Conservation (phyloP, 2,329 filamentous ascomycete genomes). For the Spiromastix sp. region DNA sequence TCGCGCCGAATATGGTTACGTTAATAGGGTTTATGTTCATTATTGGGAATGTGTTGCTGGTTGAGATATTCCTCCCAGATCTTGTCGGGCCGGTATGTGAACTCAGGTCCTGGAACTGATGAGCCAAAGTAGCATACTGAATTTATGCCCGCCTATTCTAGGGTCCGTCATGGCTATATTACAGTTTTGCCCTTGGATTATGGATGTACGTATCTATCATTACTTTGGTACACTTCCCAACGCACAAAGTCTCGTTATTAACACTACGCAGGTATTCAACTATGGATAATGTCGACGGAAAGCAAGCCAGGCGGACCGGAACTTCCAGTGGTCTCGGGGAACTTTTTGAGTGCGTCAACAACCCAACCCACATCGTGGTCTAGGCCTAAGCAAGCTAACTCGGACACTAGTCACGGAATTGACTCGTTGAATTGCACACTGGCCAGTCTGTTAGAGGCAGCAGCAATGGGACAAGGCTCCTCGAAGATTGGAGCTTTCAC, state of each 20-base stretch:
- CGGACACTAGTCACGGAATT: conserved; percentile 63
- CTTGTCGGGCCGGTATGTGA: conserved; percentile 70
- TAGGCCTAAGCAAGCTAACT: conserved; percentile 17
- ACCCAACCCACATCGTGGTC: too few relatives aligned
- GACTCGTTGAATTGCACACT: conserved; percentile 96
- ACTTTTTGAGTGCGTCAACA: conserved; percentile 75
- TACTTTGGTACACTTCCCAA: not conserved
- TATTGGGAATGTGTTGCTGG: conserved; percentile 63
- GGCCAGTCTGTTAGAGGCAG: conserved; percentile 79
- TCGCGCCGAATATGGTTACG: conserved; percentile 96
- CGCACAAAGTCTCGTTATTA: not conserved
- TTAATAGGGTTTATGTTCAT: conserved; percentile 93
- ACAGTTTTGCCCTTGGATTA: conserved; percentile 86
- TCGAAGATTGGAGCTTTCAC: conserved; percentile 83
- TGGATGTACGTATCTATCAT: conserved; percentile 73
- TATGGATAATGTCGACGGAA: conserved; percentile 98
- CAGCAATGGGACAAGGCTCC: conserved; percentile 82
- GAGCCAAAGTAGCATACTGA: too few relatives aligned
- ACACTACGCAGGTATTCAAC: conserved; percentile 60
- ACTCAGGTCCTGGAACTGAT: not conserved
- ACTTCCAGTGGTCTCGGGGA: conserved; percentile 92
- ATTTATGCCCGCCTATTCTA: conserved; percentile 34
- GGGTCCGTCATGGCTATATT: conserved; percentile 87
- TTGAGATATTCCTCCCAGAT: conserved; percentile 79
- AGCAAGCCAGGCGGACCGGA: conserved; percentile 88